phyloP scores from a whole-genome alignment of 306 rosid genomes.

The Corylus americana region DNA sequence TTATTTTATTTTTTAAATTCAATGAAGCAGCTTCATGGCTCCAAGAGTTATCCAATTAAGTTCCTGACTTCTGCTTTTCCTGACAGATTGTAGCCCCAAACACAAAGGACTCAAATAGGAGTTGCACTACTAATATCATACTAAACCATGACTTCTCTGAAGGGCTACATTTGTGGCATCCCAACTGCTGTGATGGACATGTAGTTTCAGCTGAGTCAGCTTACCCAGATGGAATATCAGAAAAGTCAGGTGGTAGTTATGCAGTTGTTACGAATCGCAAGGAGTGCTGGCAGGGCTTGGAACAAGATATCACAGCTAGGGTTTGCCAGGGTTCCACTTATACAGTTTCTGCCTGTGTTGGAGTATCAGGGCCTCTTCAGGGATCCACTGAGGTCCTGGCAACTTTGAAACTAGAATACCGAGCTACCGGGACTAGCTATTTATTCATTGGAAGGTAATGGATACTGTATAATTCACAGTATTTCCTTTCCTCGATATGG shows the following conservation, averaged over 20 bases:
- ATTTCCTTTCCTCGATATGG: slow-evolving; percentile 14
- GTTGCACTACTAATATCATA: slow-evolving; percentile 54
- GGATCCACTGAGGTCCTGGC: slow-evolving; percentile 71
- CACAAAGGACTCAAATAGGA: slow-evolving; percentile 30
- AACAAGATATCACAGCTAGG: slow-evolving; percentile 73
- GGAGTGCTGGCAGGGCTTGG: slow-evolving; percentile 95
- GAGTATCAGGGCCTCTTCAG: slow-evolving; percentile 66
- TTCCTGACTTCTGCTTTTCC: slow-evolving; percentile 17
- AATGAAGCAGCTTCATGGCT: slow-evolving; percentile 3
- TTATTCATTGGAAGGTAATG: slow-evolving; percentile 73
- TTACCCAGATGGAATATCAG: slow-evolving; percentile 33
- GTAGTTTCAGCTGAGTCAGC: slow-evolving; percentile 52
- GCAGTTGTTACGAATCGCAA: slow-evolving; percentile 68
- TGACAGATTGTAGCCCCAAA: slow-evolving; percentile 48
- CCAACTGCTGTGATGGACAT: slow-evolving; percentile 66
- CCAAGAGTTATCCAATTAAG: slow-evolving; percentile 13
- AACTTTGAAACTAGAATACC: slow-evolving; percentile 70
- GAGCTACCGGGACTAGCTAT: slow-evolving; percentile 58
- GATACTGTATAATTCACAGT: slow-evolving; percentile 3
- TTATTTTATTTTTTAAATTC: background rate
- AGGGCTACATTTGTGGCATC: slow-evolving; percentile 77
- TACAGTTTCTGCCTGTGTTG: slow-evolving; percentile 70
- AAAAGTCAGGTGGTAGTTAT: slow-evolving; percentile 33
- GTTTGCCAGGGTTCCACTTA: slow-evolving; percentile 58
- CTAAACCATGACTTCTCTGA: slow-evolving; percentile 77